phyloP scores from a whole-genome alignment of 2,329 filamentous ascomycete species.

The Colletotrichum magnum region DNA sequence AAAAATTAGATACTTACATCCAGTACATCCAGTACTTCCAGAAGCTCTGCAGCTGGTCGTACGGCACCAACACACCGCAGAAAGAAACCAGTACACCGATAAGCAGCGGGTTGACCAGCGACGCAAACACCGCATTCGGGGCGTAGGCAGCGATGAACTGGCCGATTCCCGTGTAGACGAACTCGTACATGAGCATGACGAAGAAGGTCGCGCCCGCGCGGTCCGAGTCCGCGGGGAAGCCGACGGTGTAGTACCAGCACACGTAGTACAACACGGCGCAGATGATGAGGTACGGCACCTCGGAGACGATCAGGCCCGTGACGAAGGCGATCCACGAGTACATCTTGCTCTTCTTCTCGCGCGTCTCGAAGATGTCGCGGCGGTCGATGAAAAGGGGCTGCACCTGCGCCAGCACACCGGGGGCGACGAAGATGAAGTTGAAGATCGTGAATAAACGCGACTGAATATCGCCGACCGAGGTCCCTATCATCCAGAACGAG shows the following conservation, averaged over 20 bases:
- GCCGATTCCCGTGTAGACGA: constrained; percentile 72
- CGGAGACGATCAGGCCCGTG: constrained; percentile 64
- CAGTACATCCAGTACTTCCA: constrained; percentile 71
- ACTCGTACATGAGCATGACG: constrained; percentile 71
- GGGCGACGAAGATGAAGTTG: constrained; percentile 75
- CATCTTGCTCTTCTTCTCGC: constrained; percentile 74
- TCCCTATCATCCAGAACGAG: constrained; percentile 72
- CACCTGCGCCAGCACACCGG: constrained; percentile 70
- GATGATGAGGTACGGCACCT: constrained; percentile 61
- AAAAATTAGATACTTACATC: neutral
- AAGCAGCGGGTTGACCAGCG: constrained; percentile 69
- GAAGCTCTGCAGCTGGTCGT: constrained; percentile 72
- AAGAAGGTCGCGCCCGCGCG: constrained; percentile 68
- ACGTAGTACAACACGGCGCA: constrained; percentile 63
- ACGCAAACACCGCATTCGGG: constrained; percentile 72
- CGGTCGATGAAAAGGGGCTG: constrained; percentile 71
- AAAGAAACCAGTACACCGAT: constrained; percentile 75
- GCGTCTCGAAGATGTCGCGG: constrained; percentile 69
- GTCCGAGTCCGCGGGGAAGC: constrained; percentile 58
- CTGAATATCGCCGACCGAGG: constrained; percentile 62
- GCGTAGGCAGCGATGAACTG: constrained; percentile 76
- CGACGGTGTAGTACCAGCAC: constrained; percentile 73
- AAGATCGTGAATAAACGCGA: constrained; percentile 72
- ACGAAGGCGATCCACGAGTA: constrained; percentile 73
- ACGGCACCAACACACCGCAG: constrained; percentile 82